Conservation (phyloP, 176 grass and related monocot species). For the Carex myosuroides region DNA sequence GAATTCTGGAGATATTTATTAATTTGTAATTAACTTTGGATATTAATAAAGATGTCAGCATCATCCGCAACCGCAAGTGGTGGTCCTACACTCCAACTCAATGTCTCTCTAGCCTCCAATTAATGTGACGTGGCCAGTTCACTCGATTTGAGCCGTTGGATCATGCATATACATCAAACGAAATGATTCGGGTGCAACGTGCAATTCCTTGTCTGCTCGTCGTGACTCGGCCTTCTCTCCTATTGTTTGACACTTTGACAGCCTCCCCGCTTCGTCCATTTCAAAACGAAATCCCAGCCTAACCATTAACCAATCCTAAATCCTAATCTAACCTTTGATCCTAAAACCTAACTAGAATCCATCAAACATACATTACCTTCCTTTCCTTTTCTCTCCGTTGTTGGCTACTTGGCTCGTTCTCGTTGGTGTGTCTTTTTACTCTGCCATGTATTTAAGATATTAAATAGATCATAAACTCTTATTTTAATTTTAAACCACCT, state of each 20-base stretch:
- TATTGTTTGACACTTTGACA: neutral
- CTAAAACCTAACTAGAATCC: neutral
- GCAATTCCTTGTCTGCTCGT: neutral
- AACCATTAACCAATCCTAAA: neutral
- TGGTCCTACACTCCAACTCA: neutral
- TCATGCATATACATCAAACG: neutral
- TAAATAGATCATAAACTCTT: neutral
- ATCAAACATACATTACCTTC: neutral
- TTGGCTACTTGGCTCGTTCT: neutral
- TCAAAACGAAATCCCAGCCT: neutral
- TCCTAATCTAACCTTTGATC: neutral
- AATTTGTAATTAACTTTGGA: too few relatives aligned
- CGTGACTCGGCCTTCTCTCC: neutral
- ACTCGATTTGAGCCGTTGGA: neutral
- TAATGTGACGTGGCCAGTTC: neutral
- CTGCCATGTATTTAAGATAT: neutral
- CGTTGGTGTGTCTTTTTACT: neutral
- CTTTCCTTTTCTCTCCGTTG: neutral
- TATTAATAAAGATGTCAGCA: too few relatives aligned
- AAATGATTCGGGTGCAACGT: too few relatives aligned
- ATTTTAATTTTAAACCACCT: constrained; percentile 8
- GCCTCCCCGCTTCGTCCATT: neutral
- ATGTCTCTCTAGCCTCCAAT: neutral
- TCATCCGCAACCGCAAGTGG: too few relatives aligned
- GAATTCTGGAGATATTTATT: too few relatives aligned